These are phyloP conservation scores for Pachyrhizus erosus DNA, from an alignment of 306 rosid genomes.

Conservation along the genomic window DNA sequence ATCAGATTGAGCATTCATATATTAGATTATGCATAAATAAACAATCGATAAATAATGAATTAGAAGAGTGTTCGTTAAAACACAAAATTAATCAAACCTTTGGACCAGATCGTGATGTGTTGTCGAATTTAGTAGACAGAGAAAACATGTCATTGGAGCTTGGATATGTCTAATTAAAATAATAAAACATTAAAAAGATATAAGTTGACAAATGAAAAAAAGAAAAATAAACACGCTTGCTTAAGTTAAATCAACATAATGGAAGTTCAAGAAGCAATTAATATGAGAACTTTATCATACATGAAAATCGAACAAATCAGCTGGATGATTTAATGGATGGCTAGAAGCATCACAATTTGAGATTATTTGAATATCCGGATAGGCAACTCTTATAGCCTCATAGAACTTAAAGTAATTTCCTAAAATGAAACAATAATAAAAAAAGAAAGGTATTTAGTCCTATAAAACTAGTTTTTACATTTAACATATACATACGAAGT, in stretches of 20 bases:
- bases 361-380: conserved; percentile 86
- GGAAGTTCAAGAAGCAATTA: not conserved
- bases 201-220: not conserved
- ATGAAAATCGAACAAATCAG: conserved; percentile 86
- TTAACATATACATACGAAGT: not conserved
- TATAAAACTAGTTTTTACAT: not conserved
- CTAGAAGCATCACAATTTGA: conserved; percentile 89
- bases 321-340: conserved; percentile 71
- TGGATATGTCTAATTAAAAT: conserved; percentile 65
- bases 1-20: not conserved
- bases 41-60: not conserved
- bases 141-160: conserved; percentile 67
- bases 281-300: conserved; percentile 44
- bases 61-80: not conserved
- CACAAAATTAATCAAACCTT: not conserved
- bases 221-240: not conserved
- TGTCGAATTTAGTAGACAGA: not conserved
- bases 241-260: not conserved
- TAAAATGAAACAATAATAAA: conserved; percentile 32
- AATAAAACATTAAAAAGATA: not conserved
- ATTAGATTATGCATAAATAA: not conserved
- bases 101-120: not conserved
- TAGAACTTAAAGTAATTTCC: conserved; percentile 84
- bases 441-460: not conserved
- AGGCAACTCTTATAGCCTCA: conserved; percentile 62